A percentile compares a stretch with the other conserved stretches of the same genome.
Evolutionary conservation across 1,284 basidiomycete genomes (phyloP).

Genomic region (Trametes pubescens): DNA sequence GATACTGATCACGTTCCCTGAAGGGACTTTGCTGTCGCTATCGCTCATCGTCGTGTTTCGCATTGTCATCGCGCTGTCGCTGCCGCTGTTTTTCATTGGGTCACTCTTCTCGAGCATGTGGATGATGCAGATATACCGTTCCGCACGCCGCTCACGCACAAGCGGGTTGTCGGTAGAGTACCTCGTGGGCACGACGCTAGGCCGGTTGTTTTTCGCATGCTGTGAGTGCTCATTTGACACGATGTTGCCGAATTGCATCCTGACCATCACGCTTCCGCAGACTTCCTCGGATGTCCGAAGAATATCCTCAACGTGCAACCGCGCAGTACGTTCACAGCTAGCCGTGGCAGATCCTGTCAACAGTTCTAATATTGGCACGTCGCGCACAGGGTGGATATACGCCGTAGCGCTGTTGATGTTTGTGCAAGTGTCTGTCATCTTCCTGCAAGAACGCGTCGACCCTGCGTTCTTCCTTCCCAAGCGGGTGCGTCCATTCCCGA

Average conservation of each 20-base stretch:
- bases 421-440: slow-evolving; percentile 69
- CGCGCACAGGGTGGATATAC: slow-evolving; percentile 69
- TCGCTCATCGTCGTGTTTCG: slow-evolving; percentile 77
- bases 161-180: slow-evolving; percentile 77
- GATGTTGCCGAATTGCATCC: neutral
- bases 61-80: slow-evolving; percentile 74
- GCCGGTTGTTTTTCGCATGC: slow-evolving; percentile 73
- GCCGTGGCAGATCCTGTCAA: neutral
- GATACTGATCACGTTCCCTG: neutral
- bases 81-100: slow-evolving; percentile 70
- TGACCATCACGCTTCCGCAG: slow-evolving; percentile 48
- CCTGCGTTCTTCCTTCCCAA: slow-evolving; percentile 84
- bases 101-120: slow-evolving; percentile 80
- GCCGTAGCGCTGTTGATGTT: slow-evolving; percentile 67
- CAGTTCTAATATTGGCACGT: neutral
- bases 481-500: slow-evolving; percentile 52
- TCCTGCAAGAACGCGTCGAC: slow-evolving; percentile 81
- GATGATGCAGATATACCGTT: slow-evolving; percentile 86
- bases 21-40: slow-evolving; percentile 74
- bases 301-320: slow-evolving; percentile 83
- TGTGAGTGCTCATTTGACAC: slow-evolving; percentile 60
- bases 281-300: slow-evolving; percentile 83
- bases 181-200: slow-evolving; percentile 79
- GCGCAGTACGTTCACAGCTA: slow-evolving; percentile 10
- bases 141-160: slow-evolving; percentile 72